Evolutionary conservation across 108 stramenopile species (phyloP).

Genomic region (Nitzschia sp.): DNA sequence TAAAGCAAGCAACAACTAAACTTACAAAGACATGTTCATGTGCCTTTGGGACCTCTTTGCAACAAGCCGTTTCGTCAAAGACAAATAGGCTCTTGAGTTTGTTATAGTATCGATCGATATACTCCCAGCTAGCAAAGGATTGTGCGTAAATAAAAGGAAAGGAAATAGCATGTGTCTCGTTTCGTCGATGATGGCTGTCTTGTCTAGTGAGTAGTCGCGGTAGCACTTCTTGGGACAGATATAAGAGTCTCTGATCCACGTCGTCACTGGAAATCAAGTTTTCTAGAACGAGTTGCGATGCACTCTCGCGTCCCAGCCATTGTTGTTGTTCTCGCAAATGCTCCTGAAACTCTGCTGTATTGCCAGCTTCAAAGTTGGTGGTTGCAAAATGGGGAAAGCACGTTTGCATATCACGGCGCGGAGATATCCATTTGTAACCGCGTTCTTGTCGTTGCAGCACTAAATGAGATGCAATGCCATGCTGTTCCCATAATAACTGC

Average conservation of each 20-base stretch:
- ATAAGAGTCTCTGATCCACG: not conserved
- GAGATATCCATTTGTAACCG: slow-evolving; percentile 30
- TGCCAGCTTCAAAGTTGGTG: slow-evolving; percentile 17
- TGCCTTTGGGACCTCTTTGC: not conserved
- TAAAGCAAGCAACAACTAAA: no score
- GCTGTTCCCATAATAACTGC: slow-evolving; percentile 15
- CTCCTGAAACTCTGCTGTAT: slow-evolving; percentile 26
- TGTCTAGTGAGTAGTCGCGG: not conserved
- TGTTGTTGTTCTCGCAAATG: slow-evolving; percentile 3
- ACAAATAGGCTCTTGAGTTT: not conserved
- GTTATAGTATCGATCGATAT: not conserved
- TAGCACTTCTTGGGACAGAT: not conserved
- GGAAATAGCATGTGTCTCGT: not conserved
- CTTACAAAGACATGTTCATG: not conserved
- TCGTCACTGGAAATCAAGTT: not conserved
- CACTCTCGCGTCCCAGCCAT: slow-evolving; percentile 2
- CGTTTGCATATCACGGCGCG: slow-evolving; percentile 5
- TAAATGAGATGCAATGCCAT: slow-evolving; percentile 18
- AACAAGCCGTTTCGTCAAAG: not conserved
- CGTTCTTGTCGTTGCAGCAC: slow-evolving; percentile 30
- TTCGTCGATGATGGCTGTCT: not conserved
- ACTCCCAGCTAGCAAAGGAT: not conserved
- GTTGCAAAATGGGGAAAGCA: slow-evolving; percentile 39
- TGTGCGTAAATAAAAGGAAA: not conserved
- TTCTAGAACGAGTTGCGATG: not conserved